Evolutionary conservation across 2,329 filamentous ascomycete species (phyloP), one percentile per base, ranked within the genome.

Genomic region (Fusarium torulosum): DNA sequence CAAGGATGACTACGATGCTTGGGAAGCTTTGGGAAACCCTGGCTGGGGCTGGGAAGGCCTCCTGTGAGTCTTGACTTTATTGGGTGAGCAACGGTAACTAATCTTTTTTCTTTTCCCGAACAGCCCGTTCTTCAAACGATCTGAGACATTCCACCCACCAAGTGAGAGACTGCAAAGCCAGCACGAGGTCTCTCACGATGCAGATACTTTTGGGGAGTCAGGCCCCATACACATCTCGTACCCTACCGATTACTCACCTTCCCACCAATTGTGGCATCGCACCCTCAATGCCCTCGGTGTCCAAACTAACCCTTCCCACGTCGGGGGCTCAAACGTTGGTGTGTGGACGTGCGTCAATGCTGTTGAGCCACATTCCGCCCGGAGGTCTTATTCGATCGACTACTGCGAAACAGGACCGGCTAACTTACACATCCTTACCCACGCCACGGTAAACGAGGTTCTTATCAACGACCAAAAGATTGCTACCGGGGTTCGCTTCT

Each of bases 31-130:
- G 11, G 87, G 87, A 0, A 90, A 89, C 66, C 56, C 67, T 2
- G 87, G 86, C 3, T 90, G 88, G 88, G 79, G 81, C 1, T 90
- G 85, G 85, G 76, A 85, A 14, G 63, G 69, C 3, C 63, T 79
- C 4, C 33, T 78, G 76, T 78, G 49, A 75, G 76, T 73, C n/a
- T 37, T 40, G 14, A 25, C 11, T 19, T 19, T 25, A 46, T 21
- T 41, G 33, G 33, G 11, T 25, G 13, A 0, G 6, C 10, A 2
- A 3, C 6, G n/a, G 14, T 33, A 47, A 42, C 38, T 69, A 40
- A 69, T 65, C 23, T 44, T 46, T 15, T 19, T 33, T 2, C 2
- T 29, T 52, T 19, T 41, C 23, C 27, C 9, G 25, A 19, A 10
- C 15, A 85, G 82, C 25, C 83, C 82, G 0, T 86, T 79, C 67